Evolutionary conservation across 2,329 filamentous ascomycete species (phyloP).

Genomic region (Cadophora sp.): DNA sequence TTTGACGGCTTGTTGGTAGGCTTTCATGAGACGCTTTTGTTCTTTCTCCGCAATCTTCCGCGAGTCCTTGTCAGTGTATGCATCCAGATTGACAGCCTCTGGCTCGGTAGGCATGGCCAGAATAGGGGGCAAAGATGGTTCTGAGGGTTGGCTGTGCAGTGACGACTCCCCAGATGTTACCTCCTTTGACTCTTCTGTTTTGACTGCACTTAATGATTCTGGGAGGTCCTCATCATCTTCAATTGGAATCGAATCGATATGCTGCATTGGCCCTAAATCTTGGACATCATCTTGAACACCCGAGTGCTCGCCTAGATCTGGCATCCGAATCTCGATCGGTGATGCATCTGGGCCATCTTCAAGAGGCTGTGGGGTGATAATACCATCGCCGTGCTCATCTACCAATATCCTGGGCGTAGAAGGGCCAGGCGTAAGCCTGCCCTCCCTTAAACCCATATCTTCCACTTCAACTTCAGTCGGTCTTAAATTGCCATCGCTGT

Average conservation of each 20-base stretch:
- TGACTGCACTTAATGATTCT: background rate
- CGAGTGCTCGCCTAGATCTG: constrained; percentile 39
- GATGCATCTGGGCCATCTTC: constrained; percentile 38
- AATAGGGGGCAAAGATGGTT: constrained; percentile 51
- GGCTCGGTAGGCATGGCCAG: constrained; percentile 61
- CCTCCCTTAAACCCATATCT: constrained; percentile 34
- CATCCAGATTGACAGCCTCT: constrained; percentile 60
- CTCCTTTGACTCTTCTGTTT: constrained; percentile 11
- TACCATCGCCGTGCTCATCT: constrained; percentile 52
- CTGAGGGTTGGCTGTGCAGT: constrained; percentile 20
- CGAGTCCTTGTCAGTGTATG: constrained; percentile 67
- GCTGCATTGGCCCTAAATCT: constrained; percentile 43
- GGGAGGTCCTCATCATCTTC: constrained; percentile 40
- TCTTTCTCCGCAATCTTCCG: constrained; percentile 75
- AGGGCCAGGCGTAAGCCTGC: constrained; percentile 25
- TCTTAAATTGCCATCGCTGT: constrained; percentile 29
- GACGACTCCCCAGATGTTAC: background rate
- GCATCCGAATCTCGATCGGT: constrained; percentile 34
- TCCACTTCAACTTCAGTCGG: constrained; percentile 35
- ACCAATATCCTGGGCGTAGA: constrained; percentile 49
- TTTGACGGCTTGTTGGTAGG: constrained; percentile 71
- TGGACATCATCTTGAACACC: constrained; percentile 38
- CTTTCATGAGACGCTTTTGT: constrained; percentile 65
- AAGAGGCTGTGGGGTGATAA: constrained; percentile 41
- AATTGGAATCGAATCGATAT: constrained; percentile 51